Base-by-base conservation (phyloP, 1,284 basidiomycete genomes). In the Trametes sp. region DNA sequence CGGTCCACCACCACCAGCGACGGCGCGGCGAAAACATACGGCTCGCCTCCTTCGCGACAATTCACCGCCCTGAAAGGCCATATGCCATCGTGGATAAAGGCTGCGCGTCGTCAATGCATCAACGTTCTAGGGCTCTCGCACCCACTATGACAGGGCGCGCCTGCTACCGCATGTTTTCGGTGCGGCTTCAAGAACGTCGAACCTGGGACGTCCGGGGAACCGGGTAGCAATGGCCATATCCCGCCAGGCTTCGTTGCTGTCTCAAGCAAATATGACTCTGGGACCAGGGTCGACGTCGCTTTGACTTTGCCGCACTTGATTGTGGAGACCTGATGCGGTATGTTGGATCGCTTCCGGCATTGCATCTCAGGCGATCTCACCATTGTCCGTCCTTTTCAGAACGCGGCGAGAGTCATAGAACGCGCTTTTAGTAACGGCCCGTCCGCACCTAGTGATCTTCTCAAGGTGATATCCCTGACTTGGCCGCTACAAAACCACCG, bases 331-430 rank as follows among this genome's bases (percentile, higher is more conserved):
- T 61, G 58, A 63, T 63, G 56, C 23, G 59, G 66, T 64, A 65
- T 59, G 59, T 65, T 65, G 49, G 61, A 63, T 54, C 66, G 56
- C 56, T 63, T 61, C 63, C 61, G 59, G 61, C 59, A 54, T 28
- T 41, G 56, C 58, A 67, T 67, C 66, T 59, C 55, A 41, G 13
- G 24, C 41, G 63, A 63, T 67, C 66, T 67, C 61, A 52, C 66
- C 66, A 67, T 67, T 67, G 66, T 67, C 66, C 66, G 63, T 62
- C 66, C 5, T 62, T 67, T 65, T 63, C 36, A 63, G 63, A 49
- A 35, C 57, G 59, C 56, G 51, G 57, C 54, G 57, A 61, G 59
- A 65, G 66, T 67, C 66, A 67, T 63, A 51, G 52, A 65, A 50
- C 58, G 62, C 63, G 61, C 59, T 61, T 64, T 53, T 59, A 50